These are phyloP conservation scores for Fusarium chaquense DNA, from an alignment of 2,329 filamentous ascomycete species.

Conservation along the genomic window DNA sequence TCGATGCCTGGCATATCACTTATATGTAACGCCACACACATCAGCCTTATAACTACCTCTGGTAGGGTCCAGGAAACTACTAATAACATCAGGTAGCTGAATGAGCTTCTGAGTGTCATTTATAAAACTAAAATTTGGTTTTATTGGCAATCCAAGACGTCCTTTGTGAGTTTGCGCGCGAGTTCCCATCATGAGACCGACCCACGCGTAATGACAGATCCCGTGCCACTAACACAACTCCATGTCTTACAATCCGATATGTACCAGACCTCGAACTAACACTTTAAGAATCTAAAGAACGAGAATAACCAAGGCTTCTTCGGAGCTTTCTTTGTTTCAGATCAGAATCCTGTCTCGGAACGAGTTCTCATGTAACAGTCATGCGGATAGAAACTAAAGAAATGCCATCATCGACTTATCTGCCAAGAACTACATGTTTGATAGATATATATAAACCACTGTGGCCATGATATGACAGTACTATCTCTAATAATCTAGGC, in stretches of 20 bases:
- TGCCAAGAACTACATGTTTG: neutral
- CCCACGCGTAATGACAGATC: constrained; percentile 16
- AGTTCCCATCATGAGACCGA: constrained; percentile 26
- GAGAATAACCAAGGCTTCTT: neutral
- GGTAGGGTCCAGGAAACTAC: too few relatives aligned
- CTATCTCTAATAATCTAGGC: neutral
- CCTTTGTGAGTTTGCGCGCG: constrained; percentile 3
- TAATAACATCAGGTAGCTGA: accelerated
- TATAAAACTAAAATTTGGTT: too few relatives aligned
- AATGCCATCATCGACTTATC: neutral
- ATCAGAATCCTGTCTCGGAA: neutral
- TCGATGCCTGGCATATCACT: too few relatives aligned
- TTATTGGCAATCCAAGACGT: too few relatives aligned
- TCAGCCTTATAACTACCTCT: neutral
- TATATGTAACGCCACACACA: neutral
- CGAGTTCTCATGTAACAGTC: constrained; percentile 23
- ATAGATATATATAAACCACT: neutral
- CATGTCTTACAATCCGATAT: constrained; percentile 9
- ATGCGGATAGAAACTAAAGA: constrained; percentile 6
- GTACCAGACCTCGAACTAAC: too few relatives aligned
- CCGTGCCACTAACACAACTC: constrained; percentile 28
- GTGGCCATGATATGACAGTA: neutral
- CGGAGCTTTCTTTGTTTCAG: constrained; percentile 1
- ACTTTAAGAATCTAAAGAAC: too few relatives aligned
- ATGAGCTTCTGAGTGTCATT: too few relatives aligned